These are phyloP conservation scores for Penicillium polonicum DNA, from an alignment of 2,329 filamentous ascomycete species.

Conservation along the genomic window DNA sequence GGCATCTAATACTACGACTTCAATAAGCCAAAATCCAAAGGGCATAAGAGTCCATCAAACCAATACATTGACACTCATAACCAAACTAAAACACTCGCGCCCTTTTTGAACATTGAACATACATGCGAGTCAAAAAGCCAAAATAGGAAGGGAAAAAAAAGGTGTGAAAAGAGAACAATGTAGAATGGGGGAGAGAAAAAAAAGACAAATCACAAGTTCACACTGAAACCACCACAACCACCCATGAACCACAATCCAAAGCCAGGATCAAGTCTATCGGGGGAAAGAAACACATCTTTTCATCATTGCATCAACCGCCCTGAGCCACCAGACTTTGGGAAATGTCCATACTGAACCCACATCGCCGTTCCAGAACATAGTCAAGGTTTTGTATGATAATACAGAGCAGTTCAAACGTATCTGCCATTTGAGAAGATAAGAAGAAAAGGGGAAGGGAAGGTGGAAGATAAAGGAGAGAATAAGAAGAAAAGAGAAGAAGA, in stretches of 20 bases:
- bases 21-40: neutral
- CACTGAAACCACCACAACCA: neutral
- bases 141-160: neutral
- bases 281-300: neutral
- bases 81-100: slow-evolving; percentile 3
- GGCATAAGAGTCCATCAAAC: neutral
- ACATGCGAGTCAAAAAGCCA: neutral
- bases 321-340: neutral
- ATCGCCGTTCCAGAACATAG: slow-evolving; percentile 2
- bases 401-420: slow-evolving; percentile 20
- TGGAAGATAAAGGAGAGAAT: slow-evolving; percentile 1
- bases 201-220: neutral
- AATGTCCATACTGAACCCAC: slow-evolving; percentile 2
- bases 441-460: slow-evolving; percentile 8
- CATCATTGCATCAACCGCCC: neutral
- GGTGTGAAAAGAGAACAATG: neutral
- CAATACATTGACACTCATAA: slow-evolving; percentile 10
- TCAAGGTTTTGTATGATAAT: slow-evolving; percentile 26
- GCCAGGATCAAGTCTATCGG: slow-evolving; percentile 3
- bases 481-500: neutral
- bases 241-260: neutral
- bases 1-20: slow-evolving; percentile 5
- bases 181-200: neutral
- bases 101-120: slow-evolving; percentile 7
- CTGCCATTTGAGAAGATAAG: slow-evolving; percentile 15